Evolutionary conservation across 139 green algal genomes (phyloP).

Genomic region (Pycnococcus provasolii): DNA sequence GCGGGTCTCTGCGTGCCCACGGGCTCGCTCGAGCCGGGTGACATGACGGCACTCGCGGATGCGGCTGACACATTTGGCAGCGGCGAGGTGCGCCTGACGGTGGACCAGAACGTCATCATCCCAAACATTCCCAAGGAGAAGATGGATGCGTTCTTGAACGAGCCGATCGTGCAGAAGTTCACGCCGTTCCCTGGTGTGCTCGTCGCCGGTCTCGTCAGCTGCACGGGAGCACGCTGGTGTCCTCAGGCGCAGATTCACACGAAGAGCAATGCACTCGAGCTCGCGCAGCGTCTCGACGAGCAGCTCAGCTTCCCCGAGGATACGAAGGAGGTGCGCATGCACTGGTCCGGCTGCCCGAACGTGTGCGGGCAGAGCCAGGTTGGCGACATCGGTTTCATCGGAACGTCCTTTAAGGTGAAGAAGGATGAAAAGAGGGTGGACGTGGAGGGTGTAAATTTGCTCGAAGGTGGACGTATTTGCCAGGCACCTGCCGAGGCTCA

Average conservation of each 20-base stretch:
- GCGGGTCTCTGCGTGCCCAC: constrained; percentile 68
- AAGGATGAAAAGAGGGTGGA: constrained; percentile 43
- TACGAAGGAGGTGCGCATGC: constrained; percentile 64
- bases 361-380: constrained; percentile 85
- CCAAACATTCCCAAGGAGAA: constrained; percentile 72
- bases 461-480: constrained; percentile 64
- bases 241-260: constrained; percentile 89
- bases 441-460: constrained; percentile 90
- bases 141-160: constrained; percentile 63
- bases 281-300: constrained; percentile 70
- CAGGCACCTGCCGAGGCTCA: constrained; percentile 53
- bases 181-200: constrained; percentile 30
- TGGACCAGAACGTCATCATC: constrained; percentile 93
- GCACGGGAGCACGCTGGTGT: constrained; percentile 95
- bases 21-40: constrained; percentile 60
- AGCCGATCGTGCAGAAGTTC: constrained; percentile 64
- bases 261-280: constrained; percentile 62
- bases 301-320: constrained; percentile 57
- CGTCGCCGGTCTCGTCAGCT: constrained; percentile 49
- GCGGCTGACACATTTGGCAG: constrained; percentile 67
- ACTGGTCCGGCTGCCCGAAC: constrained; percentile 98
- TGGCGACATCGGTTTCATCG: constrained; percentile 90
- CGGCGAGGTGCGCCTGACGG: constrained; percentile 78
- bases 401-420: constrained; percentile 62
- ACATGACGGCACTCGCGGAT: constrained; percentile 67